Evolutionary conservation across 2,329 filamentous ascomycete genomes (phyloP), one percentile per base, ranked within the genome.

Genomic region (Coniochaeta hoffmannii): DNA sequence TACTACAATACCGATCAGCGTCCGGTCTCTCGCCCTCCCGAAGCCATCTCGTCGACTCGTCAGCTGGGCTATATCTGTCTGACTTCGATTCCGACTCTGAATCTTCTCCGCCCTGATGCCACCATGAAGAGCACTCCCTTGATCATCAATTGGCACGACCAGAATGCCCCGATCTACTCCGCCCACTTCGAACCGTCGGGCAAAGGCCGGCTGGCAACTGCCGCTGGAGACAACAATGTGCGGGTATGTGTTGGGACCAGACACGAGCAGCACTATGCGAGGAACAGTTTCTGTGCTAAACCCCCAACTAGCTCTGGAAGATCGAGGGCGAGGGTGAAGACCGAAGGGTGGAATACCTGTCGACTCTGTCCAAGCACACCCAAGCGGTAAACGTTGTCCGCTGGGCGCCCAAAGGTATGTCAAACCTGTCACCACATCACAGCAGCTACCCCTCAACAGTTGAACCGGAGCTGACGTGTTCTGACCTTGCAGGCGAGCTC

Each of bases 121-220:
- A 78, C 72, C 69, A 99, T 99, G 94, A 97, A 96, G 82, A 92
- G 91, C 69, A 87, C 90, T 68, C 93, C 94, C 65, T 82, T 99
- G 64, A 93, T 97, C 69, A 93, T 99, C 75, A 90, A 95, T 78
- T 99, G 94, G 94, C 95, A 99, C 74, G 90, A 97, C 72, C 90
- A 96, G 69, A 96, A 95, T 75, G 86, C 90, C 65, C 94, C 94
- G 57, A 92, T 99, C 70, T 99, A 97, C 76, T 97, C 93, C 44
- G 90, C 91, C 64, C 93, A 97, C 72, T 99, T 97, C 70, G 93
- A 99, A 70, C 90, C 90, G 50, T 82, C 90, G 68, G 91, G 90
- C 61, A 97, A 94, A 71, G 91, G 91, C 54, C 86, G 94, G 66
- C 77, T 99, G 60, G 94, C 94, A 57, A 99, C 94, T 10, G 93